Percentiles rank a stretch among this genome's conserved stretches.
Conservation (phyloP, 495 filamentous ascomycete species). For the Gamarada debralockiae region DNA sequence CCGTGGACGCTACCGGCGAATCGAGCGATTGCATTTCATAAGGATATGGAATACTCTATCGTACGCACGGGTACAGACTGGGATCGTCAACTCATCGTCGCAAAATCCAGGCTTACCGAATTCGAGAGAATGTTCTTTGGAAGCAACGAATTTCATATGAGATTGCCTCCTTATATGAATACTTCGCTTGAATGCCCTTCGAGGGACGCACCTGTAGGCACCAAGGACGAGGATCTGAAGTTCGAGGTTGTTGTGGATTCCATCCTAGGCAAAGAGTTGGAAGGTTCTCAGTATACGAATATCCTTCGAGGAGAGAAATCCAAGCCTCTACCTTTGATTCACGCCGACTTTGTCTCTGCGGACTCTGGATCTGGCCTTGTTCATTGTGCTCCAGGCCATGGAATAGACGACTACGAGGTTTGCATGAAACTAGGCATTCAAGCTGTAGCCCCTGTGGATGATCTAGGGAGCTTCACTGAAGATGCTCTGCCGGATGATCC, state of each 20-base stretch:
- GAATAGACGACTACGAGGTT: slow-evolving; percentile 91
- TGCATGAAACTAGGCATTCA: slow-evolving; percentile 63
- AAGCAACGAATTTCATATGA: slow-evolving; percentile 11
- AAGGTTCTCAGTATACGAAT: slow-evolving; percentile 61
- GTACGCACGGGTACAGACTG: slow-evolving; percentile 48
- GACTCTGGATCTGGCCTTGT: slow-evolving; percentile 89
- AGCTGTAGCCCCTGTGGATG: slow-evolving; percentile 77
- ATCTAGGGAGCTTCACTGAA: slow-evolving; percentile 71
- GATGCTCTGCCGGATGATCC: slow-evolving; percentile 68
- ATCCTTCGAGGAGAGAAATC: slow-evolving; percentile 51
- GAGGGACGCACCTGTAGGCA: no score
- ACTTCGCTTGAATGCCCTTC: no score
- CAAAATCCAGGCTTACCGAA: slow-evolving; percentile 58
- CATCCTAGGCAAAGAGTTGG: slow-evolving; percentile 63
- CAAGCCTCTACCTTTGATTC: slow-evolving; percentile 57
- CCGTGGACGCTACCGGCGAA: slow-evolving; percentile 98
- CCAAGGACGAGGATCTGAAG: no score
- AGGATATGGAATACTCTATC: slow-evolving; percentile 62
- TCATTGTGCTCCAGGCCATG: slow-evolving; percentile 91
- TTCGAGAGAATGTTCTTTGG: slow-evolving; percentile 34
- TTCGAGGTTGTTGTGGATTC: slow-evolving; percentile 46
- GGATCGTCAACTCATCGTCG: slow-evolving; percentile 59
- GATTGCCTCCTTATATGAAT: no score
- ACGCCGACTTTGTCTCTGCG: slow-evolving; percentile 81
- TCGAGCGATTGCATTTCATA: slow-evolving; percentile 74